phyloP scores from a whole-genome alignment of 768 basidiomycete genomes.

The Crepidotus variabilis region DNA sequence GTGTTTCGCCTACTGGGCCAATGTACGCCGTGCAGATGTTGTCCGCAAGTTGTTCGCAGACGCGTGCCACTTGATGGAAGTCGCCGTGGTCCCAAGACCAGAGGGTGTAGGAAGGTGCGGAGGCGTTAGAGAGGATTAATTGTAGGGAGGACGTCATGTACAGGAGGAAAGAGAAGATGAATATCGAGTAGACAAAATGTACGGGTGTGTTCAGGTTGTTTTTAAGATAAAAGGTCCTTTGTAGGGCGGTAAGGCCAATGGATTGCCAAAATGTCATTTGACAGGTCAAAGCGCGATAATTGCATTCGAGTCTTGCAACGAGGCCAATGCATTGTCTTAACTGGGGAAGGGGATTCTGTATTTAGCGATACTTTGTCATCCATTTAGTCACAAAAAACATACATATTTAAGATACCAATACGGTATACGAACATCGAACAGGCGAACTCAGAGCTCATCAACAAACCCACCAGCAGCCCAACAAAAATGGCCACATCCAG shows the following conservation, averaged over 20 bases:
- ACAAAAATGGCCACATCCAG: conserved; percentile 81
- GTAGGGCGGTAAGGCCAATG: no score
- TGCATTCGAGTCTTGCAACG: no score
- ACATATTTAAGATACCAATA: no score
- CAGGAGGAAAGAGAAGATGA: not conserved
- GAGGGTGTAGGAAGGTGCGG: not conserved
- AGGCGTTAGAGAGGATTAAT: not conserved
- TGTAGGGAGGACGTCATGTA: not conserved
- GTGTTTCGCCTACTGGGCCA: not conserved
- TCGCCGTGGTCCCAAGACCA: not conserved
- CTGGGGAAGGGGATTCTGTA: no score
- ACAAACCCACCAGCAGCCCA: conserved; percentile 47
- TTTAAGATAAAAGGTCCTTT: no score
- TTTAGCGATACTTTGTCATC: no score
- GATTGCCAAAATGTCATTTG: no score
- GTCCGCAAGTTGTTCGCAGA: not conserved
- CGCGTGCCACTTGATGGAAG: not conserved
- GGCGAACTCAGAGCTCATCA: conserved; percentile 9
- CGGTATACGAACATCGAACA: not conserved
- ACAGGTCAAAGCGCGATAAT: no score
- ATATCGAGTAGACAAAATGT: no score
- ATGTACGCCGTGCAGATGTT: not conserved
- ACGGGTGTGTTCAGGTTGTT: no score
- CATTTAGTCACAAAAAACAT: no score
- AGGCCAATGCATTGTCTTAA: no score